phyloP scores from a whole-genome alignment of 306 rosid genomes.

The Dryas octopetala region DNA sequence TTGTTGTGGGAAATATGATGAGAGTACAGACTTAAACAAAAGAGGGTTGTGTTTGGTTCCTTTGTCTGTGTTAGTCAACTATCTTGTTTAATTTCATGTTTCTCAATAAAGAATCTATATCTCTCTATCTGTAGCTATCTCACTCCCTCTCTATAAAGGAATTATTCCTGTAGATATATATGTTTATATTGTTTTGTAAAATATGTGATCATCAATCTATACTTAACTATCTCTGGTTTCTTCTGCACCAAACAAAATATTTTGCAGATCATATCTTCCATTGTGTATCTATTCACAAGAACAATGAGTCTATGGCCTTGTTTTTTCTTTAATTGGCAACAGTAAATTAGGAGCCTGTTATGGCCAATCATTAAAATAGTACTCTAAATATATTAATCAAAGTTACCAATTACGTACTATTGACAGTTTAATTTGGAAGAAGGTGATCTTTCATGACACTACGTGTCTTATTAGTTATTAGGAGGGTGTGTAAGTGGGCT shows the following conservation, averaged over 20 bases:
- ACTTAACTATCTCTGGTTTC: not conserved
- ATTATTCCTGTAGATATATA: not conserved
- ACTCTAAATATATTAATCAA: no score
- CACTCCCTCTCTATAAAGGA: conserved; percentile 22
- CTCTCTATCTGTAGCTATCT: conserved; percentile 4
- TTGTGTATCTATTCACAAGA: conserved; percentile 18
- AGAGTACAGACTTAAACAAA: conserved; percentile 52
- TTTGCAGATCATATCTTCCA: conserved; percentile 11
- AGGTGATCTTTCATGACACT: not conserved
- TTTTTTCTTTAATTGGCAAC: not conserved
- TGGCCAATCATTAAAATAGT: no score
- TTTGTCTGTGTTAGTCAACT: conserved; percentile 63
- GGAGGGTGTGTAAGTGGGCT: not conserved
- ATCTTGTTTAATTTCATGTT: conserved; percentile 44
- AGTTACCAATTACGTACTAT: no score
- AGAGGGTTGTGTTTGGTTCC: conserved; percentile 84
- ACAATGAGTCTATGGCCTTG: not conserved
- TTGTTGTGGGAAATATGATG: conserved; percentile 34
- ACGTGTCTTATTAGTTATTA: not conserved
- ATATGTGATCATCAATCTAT: not conserved
- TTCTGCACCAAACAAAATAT: not conserved
- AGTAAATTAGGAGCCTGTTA: not conserved
- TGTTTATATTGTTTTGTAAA: not conserved
- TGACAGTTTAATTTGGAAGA: not conserved
- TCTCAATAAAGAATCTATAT: conserved; percentile 2